phyloP scores from a whole-genome alignment of 2,329 filamentous ascomycete genomes.

The Myriosclerotinia scirpicola region DNA sequence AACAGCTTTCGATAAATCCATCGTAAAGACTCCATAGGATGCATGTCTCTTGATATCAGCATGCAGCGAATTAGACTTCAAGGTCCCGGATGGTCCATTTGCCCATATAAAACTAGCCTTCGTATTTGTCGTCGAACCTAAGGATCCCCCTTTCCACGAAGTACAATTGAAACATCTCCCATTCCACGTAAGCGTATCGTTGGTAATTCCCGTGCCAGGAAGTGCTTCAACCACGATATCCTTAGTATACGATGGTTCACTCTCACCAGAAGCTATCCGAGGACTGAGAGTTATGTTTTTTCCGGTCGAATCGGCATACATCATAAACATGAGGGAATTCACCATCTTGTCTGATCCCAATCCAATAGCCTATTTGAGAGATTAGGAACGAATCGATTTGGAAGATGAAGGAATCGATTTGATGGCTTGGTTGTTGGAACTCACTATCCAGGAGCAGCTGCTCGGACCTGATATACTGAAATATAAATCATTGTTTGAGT shows the following conservation, averaged over 20 bases:
- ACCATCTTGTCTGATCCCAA: constrained; percentile 54
- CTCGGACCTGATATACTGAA: constrained; percentile 53
- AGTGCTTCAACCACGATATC: constrained; percentile 49
- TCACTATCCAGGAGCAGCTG: constrained; percentile 49
- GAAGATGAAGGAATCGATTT: background rate
- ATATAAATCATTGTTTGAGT: constrained; percentile 50
- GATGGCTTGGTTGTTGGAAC: constrained; percentile 16
- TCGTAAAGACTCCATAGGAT: constrained; percentile 54
- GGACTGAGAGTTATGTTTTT: constrained; percentile 57
- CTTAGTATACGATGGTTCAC: constrained; percentile 51
- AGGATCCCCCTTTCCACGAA: constrained; percentile 49
- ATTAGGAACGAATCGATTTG: background rate
- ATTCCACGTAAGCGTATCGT: constrained; percentile 47
- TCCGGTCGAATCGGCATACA: constrained; percentile 51
- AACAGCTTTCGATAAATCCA: constrained; percentile 55
- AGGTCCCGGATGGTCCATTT: constrained; percentile 49
- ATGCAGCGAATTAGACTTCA: constrained; percentile 46
- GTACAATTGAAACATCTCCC: constrained; percentile 56
- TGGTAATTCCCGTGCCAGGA: constrained; percentile 49
- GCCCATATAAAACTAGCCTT: constrained; percentile 56
- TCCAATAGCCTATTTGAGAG: constrained; percentile 47
- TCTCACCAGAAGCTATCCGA: constrained; percentile 51
- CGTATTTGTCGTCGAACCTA: constrained; percentile 50
- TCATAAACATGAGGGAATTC: constrained; percentile 54
- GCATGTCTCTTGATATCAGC: constrained; percentile 53